phyloP scores from a whole-genome alignment of 192 early-diverging fungal genomes.

The Gonapodya prolifera region DNA sequence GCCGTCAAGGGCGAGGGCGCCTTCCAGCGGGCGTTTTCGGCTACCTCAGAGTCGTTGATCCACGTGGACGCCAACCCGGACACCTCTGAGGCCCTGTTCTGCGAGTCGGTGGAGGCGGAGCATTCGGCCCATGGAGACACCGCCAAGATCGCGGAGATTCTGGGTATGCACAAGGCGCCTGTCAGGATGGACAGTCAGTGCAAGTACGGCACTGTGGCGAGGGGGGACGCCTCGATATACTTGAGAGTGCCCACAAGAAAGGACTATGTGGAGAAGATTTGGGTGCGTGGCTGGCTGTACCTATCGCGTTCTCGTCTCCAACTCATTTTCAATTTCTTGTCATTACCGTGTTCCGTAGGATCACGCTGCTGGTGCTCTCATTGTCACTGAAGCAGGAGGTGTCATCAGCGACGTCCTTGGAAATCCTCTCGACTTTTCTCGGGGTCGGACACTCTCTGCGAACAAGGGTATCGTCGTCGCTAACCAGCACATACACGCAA shows the following conservation, averaged over 20 bases:
- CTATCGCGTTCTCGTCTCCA: not conserved
- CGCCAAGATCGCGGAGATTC: conserved; percentile 50
- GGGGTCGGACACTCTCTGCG: conserved; percentile 62
- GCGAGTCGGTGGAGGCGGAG: conserved; percentile 87
- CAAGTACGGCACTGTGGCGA: conserved; percentile 84
- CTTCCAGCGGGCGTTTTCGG: conserved; percentile 58
- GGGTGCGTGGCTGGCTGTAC: conserved; percentile 38
- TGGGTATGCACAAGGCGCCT: conserved; percentile 66
- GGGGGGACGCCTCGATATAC: conserved; percentile 92
- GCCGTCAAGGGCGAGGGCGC: conserved; percentile 81
- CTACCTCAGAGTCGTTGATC: conserved; percentile 20
- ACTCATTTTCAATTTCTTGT: conserved; percentile 12
- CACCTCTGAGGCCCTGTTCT: conserved; percentile 59
- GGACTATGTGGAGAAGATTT: conserved; percentile 94
- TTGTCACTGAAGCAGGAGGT: conserved; percentile 91
- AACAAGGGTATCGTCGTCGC: conserved; percentile 83
- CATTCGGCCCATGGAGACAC: conserved; percentile 81
- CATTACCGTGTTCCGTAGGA: conserved; percentile 36
- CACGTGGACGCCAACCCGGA: conserved; percentile 35
- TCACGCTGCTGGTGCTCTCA: conserved; percentile 81
- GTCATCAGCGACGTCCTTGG: conserved; percentile 71
- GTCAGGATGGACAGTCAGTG: conserved; percentile 96
- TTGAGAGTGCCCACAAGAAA: conserved; percentile 65
- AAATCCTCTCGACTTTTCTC: conserved; percentile 76
- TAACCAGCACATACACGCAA: conserved; percentile 50